phyloP scores from a whole-genome alignment of 345 rosid species.

The Eucalyptus coolabah region DNA sequence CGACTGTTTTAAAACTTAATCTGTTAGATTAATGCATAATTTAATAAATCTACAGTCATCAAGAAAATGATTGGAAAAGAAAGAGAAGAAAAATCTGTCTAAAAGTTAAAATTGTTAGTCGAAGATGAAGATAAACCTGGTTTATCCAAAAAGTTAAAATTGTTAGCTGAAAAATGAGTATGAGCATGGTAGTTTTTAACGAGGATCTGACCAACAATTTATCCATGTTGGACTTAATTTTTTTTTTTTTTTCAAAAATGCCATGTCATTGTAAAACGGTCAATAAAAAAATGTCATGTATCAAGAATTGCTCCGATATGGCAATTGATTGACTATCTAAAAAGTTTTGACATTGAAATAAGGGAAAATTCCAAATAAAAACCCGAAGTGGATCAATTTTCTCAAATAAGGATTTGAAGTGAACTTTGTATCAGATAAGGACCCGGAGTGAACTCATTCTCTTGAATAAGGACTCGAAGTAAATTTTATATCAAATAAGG shows the following conservation, averaged over 20 bases:
- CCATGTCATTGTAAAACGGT: not conserved
- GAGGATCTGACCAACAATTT: not conserved
- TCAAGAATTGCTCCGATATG: not conserved
- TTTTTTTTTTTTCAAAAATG: not conserved
- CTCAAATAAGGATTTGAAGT: too few species aligned
- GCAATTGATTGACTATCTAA: too few species aligned
- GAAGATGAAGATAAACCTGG: not conserved
- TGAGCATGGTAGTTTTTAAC: not conserved
- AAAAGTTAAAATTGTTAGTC: not conserved
- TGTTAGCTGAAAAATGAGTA: not conserved
- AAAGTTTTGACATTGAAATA: too few species aligned
- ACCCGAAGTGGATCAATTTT: too few species aligned
- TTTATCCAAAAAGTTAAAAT: too few species aligned
- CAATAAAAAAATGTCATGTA: not conserved
- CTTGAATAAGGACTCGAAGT: too few species aligned
- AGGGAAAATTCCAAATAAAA: too few species aligned
- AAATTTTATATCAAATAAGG: too few species aligned
- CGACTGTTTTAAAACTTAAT: fast-evolving
- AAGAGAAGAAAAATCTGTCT: not conserved
- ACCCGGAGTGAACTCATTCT: too few species aligned
- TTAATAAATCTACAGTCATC: fast-evolving
- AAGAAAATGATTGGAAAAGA: not conserved
- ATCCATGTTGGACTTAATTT: not conserved
- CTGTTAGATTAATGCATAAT: fast-evolving
- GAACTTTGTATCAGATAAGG: too few species aligned